These are phyloP conservation scores for Conringia planisiliqua DNA, from an alignment of 345 rosid species.

Conservation along the genomic window DNA sequence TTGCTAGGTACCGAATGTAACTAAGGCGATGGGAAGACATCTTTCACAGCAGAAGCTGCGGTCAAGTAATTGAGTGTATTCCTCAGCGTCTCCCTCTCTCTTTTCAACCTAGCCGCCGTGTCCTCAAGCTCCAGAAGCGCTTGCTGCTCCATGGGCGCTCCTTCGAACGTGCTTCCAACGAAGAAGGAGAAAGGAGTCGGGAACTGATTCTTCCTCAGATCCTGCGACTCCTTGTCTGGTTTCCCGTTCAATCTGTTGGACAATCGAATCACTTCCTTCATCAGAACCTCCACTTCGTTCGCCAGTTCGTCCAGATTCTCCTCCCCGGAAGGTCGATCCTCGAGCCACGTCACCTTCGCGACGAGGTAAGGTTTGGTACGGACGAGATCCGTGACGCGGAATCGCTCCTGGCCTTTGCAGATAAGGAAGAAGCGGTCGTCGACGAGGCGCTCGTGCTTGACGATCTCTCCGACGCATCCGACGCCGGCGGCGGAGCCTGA, in stretches of 20 bases:
- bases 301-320: conserved; percentile 72
- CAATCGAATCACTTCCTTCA: conserved; percentile 89
- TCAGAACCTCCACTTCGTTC: conserved; percentile 64
- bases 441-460: conserved; percentile 86
- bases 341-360: conserved; percentile 87
- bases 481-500: conserved; percentile 71
- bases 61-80: conserved; percentile 85
- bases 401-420: conserved; percentile 93
- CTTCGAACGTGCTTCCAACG: conserved; percentile 89
- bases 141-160: conserved; percentile 92
- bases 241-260: conserved; percentile 85
- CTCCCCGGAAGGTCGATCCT: conserved; percentile 87
- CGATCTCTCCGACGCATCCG: conserved; percentile 91
- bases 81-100: conserved; percentile 92
- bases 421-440: conserved; percentile 91
- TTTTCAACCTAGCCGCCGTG: conserved; percentile 79
- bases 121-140: conserved; percentile 90
- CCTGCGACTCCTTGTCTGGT: conserved; percentile 72
- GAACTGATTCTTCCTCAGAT: conserved; percentile 71
- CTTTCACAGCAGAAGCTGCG: conserved; percentile 96
- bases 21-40: conserved; percentile 67
- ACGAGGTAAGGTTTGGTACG: conserved; percentile 88
- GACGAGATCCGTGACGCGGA: conserved; percentile 67
- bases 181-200: conserved; percentile 96
- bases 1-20: background rate